These are phyloP conservation scores for Mucor piriformis DNA, from an alignment of 371 early-diverging fungal genomes.

Conservation along the genomic window DNA sequence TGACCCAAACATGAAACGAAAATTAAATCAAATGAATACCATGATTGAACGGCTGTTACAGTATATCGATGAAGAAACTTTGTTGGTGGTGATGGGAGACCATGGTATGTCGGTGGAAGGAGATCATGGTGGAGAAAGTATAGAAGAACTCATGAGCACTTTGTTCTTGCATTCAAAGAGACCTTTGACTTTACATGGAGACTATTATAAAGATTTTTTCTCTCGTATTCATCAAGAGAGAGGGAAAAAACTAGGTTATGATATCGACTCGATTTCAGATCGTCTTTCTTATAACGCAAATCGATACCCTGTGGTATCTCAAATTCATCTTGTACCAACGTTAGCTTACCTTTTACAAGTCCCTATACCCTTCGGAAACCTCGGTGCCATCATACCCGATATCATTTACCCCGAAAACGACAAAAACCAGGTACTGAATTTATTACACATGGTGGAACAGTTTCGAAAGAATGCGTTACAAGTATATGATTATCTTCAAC, in stretches of 20 bases:
- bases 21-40: constrained; percentile 83
- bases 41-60: constrained; percentile 71
- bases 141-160: constrained; percentile 85
- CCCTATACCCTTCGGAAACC: constrained; percentile 84
- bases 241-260: constrained; percentile 30
- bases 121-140: constrained; percentile 97
- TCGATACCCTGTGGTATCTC: constrained; percentile 58
- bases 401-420: constrained; percentile 34
- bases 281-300: constrained; percentile 35
- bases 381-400: constrained; percentile 85
- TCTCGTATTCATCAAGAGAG: constrained; percentile 31
- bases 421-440: constrained; percentile 30
- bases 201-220: constrained; percentile 18
- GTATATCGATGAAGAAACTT: constrained; percentile 82
- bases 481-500: constrained; percentile 69
- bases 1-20: constrained; percentile 82
- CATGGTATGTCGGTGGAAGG: constrained; percentile 99
- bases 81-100: constrained; percentile 96
- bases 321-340: constrained; percentile 87
- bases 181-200: constrained; percentile 24
- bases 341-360: constrained; percentile 70
- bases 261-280: constrained; percentile 14
- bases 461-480: constrained; percentile 80
- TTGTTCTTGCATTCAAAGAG: constrained; percentile 77
- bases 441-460: constrained; percentile 59